A percentile compares a stretch with the other conserved stretches of the same genome.
Evolutionary conservation across 768 basidiomycete species (phyloP).

Genomic region (Lactarius akahatsu): DNA sequence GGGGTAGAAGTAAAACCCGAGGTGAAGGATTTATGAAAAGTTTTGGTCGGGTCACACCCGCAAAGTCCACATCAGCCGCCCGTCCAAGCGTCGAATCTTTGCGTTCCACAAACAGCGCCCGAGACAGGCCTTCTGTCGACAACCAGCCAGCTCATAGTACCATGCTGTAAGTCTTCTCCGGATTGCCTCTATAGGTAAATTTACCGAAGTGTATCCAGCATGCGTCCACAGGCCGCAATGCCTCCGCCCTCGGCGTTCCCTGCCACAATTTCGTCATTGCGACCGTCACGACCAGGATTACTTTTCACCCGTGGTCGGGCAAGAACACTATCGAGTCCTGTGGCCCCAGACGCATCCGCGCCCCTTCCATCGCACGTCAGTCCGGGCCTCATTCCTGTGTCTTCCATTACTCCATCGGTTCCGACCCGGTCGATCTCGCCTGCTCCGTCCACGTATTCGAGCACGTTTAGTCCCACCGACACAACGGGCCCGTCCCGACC

Average conservation of each 20-base stretch:
- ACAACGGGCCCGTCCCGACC: constrained; percentile 30
- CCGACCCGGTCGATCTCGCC: constrained; percentile 24
- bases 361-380: constrained; percentile 23
- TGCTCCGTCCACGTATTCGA: constrained; percentile 23
- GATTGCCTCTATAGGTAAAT: constrained; percentile 10
- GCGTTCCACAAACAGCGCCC: constrained; percentile 44
- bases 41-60: constrained; percentile 37
- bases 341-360: constrained; percentile 18
- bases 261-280: constrained; percentile 37
- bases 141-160: constrained; percentile 49
- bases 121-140: constrained; percentile 59
- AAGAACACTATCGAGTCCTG: constrained; percentile 33
- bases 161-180: constrained; percentile 51
- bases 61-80: constrained; percentile 41
- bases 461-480: constrained; percentile 25
- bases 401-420: constrained; percentile 1
- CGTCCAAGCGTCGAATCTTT: constrained; percentile 68
- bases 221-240: constrained; percentile 59
- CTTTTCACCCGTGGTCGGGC: constrained; percentile 43
- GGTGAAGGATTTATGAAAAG: constrained; percentile 45
- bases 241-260: constrained; percentile 51
- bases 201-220: constrained; percentile 38
- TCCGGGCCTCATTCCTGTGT: constrained; percentile 15
- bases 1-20: constrained; percentile 34
- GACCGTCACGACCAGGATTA: constrained; percentile 44